Evolutionary conservation across 1,139 yeast genomes (phyloP).

Genomic region (Diutina siamensis): DNA sequence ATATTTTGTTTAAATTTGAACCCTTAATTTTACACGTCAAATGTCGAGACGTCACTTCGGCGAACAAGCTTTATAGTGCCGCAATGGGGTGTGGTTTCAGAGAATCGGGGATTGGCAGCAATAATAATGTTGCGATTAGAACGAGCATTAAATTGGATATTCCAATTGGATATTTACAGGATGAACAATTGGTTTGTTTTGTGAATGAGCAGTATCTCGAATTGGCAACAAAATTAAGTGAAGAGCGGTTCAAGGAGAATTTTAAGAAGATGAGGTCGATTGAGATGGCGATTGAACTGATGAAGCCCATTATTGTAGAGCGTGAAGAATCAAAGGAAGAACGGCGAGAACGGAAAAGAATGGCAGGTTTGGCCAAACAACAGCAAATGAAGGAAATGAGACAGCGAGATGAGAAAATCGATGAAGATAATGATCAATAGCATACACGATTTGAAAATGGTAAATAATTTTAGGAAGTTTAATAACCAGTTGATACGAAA

Average conservation of each 20-base stretch:
- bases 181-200: constrained; percentile 23
- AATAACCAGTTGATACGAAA: too few species aligned
- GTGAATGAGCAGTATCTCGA: constrained; percentile 40
- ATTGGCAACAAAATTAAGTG: constrained; percentile 36
- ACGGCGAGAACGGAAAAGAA: constrained; percentile 44
- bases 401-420: neutral
- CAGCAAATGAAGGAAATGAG: constrained; percentile 10
- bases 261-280: constrained; percentile 40
- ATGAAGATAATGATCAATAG: too few species aligned
- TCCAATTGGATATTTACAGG: constrained; percentile 51
- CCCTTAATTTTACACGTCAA: constrained; percentile 78
- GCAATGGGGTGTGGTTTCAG: constrained; percentile 84
- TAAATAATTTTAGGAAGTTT: too few species aligned
- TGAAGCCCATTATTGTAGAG: constrained; percentile 11
- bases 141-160: constrained; percentile 60
- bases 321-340: constrained; percentile 33
- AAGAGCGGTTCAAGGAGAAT: constrained; percentile 56
- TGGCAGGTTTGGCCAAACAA: constrained; percentile 48
- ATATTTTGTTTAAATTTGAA: constrained; percentile 65
- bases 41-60: constrained; percentile 50
- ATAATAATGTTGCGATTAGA: constrained; percentile 68
- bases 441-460: too few species aligned
- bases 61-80: constrained; percentile 48
- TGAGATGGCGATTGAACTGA: constrained; percentile 26
- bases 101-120: constrained; percentile 77